These are phyloP conservation scores for Tuber magnatum DNA, from an alignment of 495 filamentous ascomycete species.

Conservation along the genomic window DNA sequence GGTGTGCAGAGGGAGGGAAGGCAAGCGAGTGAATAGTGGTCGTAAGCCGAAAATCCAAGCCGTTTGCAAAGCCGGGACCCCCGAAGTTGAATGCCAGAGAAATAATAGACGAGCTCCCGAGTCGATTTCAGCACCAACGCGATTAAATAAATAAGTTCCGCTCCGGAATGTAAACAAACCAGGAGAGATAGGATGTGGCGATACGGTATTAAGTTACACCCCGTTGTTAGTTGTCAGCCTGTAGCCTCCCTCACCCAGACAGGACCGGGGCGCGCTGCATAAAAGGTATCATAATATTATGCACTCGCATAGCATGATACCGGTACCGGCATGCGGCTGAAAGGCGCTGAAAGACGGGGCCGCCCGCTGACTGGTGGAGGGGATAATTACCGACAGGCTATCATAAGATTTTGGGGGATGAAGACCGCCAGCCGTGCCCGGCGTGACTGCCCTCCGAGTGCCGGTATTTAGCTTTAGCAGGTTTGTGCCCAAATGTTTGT, in stretches of 20 bases:
- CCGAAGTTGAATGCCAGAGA: neutral
- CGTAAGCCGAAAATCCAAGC: neutral
- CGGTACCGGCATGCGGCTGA: conserved; percentile 30
- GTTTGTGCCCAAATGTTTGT: neutral
- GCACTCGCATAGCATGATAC: conserved; percentile 1
- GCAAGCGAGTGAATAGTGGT: neutral
- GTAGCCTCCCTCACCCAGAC: neutral
- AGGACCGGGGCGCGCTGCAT: conserved; percentile 1
- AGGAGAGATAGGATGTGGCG: neutral
- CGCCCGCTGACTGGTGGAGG: neutral
- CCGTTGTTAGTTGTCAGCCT: neutral
- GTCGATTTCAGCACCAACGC: neutral
- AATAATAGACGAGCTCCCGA: neutral
- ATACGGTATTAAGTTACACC: neutral
- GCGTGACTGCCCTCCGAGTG: neutral
- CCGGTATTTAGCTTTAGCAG: neutral
- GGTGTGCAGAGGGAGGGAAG: conserved; percentile 17
- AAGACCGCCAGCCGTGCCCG: no score
- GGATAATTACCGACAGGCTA: conserved; percentile 7
- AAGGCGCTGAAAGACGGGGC: conserved; percentile 37
- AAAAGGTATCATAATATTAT: neutral
- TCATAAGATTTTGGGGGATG: neutral
- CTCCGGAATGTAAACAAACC: neutral
- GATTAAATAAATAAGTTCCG: neutral
- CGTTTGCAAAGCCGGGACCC: conserved; percentile 1